phyloP scores from a whole-genome alignment of 2,329 filamentous ascomycete genomes.

The Nigrograna mackinnonii region DNA sequence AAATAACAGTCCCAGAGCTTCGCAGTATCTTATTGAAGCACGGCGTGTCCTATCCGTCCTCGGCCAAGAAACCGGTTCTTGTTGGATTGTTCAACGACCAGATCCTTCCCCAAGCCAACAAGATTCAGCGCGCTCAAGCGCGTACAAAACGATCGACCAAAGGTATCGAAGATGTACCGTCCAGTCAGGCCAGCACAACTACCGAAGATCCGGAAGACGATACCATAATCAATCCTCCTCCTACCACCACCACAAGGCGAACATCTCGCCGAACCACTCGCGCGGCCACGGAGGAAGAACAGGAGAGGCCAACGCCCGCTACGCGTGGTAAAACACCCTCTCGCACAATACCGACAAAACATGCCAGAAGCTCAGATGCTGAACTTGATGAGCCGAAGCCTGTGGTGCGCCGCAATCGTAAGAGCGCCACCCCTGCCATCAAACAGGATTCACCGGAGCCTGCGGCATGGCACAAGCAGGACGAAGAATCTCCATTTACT shows the following conservation, averaged over 20 bases:
- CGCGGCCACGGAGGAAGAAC: slow-evolving; percentile 44
- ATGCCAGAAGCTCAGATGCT: slow-evolving; percentile 42
- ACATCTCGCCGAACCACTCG: slow-evolving; percentile 42
- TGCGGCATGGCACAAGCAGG: slow-evolving; percentile 46
- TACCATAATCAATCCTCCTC: slow-evolving; percentile 48
- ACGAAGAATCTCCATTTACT: slow-evolving; percentile 72
- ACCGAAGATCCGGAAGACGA: slow-evolving; percentile 58
- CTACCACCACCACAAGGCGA: slow-evolving; percentile 20
- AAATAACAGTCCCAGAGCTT: slow-evolving; percentile 83
- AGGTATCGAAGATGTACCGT: slow-evolving; percentile 73
- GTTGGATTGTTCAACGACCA: slow-evolving; percentile 81
- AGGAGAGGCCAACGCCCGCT: slow-evolving; percentile 12
- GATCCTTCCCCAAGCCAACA: slow-evolving; percentile 76
- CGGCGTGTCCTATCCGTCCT: slow-evolving; percentile 81
- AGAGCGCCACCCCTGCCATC: slow-evolving; percentile 39
- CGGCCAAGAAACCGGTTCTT: slow-evolving; percentile 88
- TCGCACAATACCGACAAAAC: slow-evolving; percentile 46
- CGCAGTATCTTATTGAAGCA: slow-evolving; percentile 91
- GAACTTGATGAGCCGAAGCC: slow-evolving; percentile 38
- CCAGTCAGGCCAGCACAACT: slow-evolving; percentile 65
- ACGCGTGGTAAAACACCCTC: slow-evolving; percentile 37
- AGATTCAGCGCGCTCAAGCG: slow-evolving; percentile 74
- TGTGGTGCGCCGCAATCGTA: slow-evolving; percentile 39
- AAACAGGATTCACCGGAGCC: slow-evolving; percentile 55
- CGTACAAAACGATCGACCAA: slow-evolving; percentile 83